phyloP scores from a whole-genome alignment of 1,284 basidiomycete species.

The Moesziomyces antarcticus region DNA sequence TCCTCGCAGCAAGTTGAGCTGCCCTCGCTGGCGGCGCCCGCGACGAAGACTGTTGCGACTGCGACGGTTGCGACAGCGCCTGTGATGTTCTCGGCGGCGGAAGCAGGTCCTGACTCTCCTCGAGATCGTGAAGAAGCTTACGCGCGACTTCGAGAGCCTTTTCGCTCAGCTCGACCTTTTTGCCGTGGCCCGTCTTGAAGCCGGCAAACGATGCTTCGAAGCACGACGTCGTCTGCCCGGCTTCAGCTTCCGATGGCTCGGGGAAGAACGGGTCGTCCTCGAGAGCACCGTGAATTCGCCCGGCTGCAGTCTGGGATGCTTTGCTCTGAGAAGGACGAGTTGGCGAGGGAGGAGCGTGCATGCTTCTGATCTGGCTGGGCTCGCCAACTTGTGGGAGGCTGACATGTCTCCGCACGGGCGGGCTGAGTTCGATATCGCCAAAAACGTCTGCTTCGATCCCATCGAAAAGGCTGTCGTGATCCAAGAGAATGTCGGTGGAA shows the following conservation, averaged over 20 bases:
- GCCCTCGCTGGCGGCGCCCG: not conserved
- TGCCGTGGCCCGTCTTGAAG: constrained; percentile 29
- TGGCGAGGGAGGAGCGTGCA: constrained; percentile 5
- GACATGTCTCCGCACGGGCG: constrained; percentile 16
- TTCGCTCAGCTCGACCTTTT: constrained; percentile 32
- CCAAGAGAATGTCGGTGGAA: constrained; percentile 11
- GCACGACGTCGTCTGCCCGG: constrained; percentile 32
- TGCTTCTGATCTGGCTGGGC: not conserved
- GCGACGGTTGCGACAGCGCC: constrained; percentile 14
- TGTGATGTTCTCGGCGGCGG: constrained; percentile 6
- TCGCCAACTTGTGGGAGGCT: constrained; percentile 9
- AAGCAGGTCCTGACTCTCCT: constrained; percentile 14
- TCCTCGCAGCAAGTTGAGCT: not conserved
- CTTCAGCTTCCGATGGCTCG: constrained; percentile 1
- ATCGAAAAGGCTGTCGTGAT: constrained; percentile 38
- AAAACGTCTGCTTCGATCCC: constrained; percentile 45
- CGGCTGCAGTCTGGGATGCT: not conserved
- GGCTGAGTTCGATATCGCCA: constrained; percentile 40
- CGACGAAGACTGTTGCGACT: constrained; percentile 8
- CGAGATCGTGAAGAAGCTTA: constrained; percentile 30
- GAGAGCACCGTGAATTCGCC: not conserved
- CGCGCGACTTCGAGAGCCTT: constrained; percentile 29
- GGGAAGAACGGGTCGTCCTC: not conserved
- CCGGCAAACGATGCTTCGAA: constrained; percentile 34
- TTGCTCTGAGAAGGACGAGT: not conserved